Evolutionary conservation across 495 filamentous ascomycete genomes (phyloP).

Genomic region (Penicillium dipodomyicola): DNA sequence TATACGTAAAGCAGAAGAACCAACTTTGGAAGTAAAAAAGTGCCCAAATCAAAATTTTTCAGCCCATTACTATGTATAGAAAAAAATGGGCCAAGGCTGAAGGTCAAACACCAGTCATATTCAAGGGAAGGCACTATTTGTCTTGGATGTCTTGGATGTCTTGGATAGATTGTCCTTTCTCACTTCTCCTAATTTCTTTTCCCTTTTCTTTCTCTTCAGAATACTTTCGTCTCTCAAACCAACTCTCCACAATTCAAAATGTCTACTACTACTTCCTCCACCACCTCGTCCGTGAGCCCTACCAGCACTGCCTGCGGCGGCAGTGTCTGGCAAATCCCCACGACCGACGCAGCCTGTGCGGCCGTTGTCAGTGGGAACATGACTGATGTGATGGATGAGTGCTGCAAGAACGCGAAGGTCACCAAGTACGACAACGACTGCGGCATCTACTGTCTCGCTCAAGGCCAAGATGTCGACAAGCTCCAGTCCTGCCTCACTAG

Average conservation of each 20-base stretch:
- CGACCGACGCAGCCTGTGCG: slow-evolving; percentile 45
- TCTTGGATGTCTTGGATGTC: slow-evolving; percentile 15
- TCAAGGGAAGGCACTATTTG: slow-evolving; percentile 2
- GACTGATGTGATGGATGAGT: slow-evolving; percentile 40
- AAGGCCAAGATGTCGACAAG: slow-evolving; percentile 37
- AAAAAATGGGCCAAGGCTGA: background rate
- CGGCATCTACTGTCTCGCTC: slow-evolving; percentile 51
- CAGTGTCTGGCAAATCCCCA: slow-evolving; percentile 41
- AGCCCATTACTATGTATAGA: slow-evolving; percentile 1
- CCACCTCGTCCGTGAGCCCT: slow-evolving; percentile 28
- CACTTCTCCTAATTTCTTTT: background rate
- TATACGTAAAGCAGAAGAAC: background rate
- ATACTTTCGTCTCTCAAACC: background rate
- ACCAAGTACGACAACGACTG: slow-evolving; percentile 46
- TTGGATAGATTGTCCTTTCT: background rate
- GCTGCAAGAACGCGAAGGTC: slow-evolving; percentile 45
- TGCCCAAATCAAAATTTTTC: slow-evolving; percentile 4
- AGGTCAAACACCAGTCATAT: slow-evolving; percentile 6
- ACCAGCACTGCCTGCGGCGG: slow-evolving; percentile 30
- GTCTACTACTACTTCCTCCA: slow-evolving; percentile 12
- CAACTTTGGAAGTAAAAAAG: too few relatives aligned
- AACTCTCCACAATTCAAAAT: slow-evolving; percentile 13
- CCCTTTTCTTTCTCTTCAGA: background rate
- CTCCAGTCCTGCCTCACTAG: slow-evolving; percentile 37
- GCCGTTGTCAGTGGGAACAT: slow-evolving; percentile 35